phyloP scores from a whole-genome alignment of 148 eudicot species.

The Camellia japonica region DNA sequence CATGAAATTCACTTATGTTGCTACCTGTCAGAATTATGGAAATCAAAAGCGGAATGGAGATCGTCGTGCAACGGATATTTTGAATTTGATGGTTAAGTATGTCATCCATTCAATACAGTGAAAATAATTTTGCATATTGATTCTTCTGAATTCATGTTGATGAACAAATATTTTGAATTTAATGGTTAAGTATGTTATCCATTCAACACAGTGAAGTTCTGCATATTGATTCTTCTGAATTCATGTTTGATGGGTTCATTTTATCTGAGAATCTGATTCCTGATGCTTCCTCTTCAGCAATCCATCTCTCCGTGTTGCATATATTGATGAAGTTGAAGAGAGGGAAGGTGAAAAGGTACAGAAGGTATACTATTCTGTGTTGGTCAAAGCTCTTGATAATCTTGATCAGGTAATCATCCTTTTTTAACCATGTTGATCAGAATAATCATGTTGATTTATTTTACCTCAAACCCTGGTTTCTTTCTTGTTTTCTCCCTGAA shows the following conservation, averaged over 20 bases:
- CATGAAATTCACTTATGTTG: conserved; percentile 78
- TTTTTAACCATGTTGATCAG: conserved; percentile 3
- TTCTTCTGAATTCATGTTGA: too few species aligned
- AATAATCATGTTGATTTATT: conserved; percentile 11
- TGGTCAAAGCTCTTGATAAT: conserved; percentile 72
- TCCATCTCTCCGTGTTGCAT: conserved; percentile 78
- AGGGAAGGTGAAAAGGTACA: conserved; percentile 49
- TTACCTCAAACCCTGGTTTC: conserved; percentile 11
- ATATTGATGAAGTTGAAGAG: conserved; percentile 84
- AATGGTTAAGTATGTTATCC: conserved; percentile 62
- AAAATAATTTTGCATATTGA: background rate
- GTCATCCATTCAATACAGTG: conserved; percentile 16
- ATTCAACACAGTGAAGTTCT: conserved; percentile 1
- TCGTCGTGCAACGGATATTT: conserved; percentile 82
- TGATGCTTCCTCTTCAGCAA: conserved; percentile 44
- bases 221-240: background rate
- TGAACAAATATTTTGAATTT: conserved; percentile 70
- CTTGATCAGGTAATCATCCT: conserved; percentile 62
- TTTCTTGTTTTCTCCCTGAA: conserved; percentile 22
- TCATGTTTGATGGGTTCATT: background rate
- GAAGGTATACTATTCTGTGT: conserved; percentile 71
- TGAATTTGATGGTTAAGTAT: conserved; percentile 79
- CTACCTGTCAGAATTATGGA: conserved; percentile 85
- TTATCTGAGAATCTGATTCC: conserved; percentile 14
- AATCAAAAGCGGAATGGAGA: conserved; percentile 78